Percentiles rank a stretch among this genome's conserved stretches.
Evolutionary conservation across 202 grass and related monocot genomes (phyloP).

Genomic region (Elaeis oleifera): DNA sequence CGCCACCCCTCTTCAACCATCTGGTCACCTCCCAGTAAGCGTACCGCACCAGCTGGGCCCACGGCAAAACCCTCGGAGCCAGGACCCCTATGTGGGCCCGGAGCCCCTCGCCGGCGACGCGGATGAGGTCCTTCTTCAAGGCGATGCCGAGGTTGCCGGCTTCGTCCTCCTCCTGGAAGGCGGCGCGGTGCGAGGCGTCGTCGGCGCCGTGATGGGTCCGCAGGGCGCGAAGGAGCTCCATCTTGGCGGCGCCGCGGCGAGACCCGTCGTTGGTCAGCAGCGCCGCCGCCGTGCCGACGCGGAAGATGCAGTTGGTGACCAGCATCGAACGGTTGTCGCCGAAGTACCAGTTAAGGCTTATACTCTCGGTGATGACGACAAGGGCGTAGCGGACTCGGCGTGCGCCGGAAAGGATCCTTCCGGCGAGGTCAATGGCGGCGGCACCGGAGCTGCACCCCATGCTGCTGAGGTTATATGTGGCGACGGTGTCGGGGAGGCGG

Average conservation of each 20-base stretch:
- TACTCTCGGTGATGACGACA: constrained; percentile 15
- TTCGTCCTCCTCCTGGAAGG: constrained; percentile 16
- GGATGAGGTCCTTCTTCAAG: constrained; percentile 20
- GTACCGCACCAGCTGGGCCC: constrained; percentile 6
- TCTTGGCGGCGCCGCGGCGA: neutral
- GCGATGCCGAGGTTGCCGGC: constrained; percentile 12
- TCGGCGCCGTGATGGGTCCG: constrained; percentile 20
- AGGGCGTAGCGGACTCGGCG: constrained; percentile 14
- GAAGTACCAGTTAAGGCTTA: constrained; percentile 12
- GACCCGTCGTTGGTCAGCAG: constrained; percentile 1
- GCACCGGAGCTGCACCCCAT: constrained; percentile 23
- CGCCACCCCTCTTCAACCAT: neutral
- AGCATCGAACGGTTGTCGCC: constrained; percentile 19
- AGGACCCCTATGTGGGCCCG: constrained; percentile 5
- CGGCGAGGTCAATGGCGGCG: constrained; percentile 6
- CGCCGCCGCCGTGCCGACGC: constrained; percentile 17
- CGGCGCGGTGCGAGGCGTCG: constrained; percentile 5
- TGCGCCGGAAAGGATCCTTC: neutral
- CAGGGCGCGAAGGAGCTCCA: neutral
- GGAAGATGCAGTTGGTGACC: constrained; percentile 19
- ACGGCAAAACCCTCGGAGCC: constrained; percentile 3
- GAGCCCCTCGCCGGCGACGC: constrained; percentile 13
- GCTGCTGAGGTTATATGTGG: constrained; percentile 5
- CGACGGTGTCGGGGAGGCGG: neutral
- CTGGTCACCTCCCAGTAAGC: neutral